A percentile compares a stretch with the other conserved stretches of the same genome.
phyloP scores from a whole-genome alignment of 306 rosid genomes.

The Sindora glabra region DNA sequence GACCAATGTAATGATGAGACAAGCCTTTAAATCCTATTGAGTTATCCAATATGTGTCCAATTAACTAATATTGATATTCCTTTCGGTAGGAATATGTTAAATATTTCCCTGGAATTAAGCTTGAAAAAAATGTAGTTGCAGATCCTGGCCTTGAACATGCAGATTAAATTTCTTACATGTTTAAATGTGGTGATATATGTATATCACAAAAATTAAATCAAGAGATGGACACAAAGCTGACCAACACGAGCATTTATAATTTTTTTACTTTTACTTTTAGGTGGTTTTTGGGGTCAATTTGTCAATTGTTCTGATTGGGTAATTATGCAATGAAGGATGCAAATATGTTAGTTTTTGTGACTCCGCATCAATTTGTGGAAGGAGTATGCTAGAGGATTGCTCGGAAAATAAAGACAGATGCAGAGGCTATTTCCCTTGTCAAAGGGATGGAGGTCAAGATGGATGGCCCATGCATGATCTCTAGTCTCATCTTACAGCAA shows the following conservation, averaged over 20 bases:
- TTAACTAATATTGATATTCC: background rate
- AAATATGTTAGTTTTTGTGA: constrained; percentile 83
- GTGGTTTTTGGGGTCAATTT: background rate
- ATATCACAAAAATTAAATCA: no score
- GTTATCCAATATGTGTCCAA: background rate
- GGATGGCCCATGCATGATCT: constrained; percentile 96
- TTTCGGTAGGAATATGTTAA: constrained; percentile 73
- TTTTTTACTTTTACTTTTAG: background rate
- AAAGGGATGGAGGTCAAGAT: constrained; percentile 96
- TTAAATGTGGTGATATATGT: no score
- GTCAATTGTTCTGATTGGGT: constrained; percentile 10
- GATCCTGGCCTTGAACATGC: constrained; percentile 76
- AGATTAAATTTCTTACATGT: constrained; percentile 16
- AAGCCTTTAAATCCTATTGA: background rate
- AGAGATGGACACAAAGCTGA: no score
- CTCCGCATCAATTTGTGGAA: constrained; percentile 91
- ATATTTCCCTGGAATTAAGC: constrained; percentile 85
- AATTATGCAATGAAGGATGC: constrained; percentile 63
- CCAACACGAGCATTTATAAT: no score
- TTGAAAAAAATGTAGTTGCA: constrained; percentile 80
- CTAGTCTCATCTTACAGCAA: constrained; percentile 58
- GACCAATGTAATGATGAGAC: constrained; percentile 50
- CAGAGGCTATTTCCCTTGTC: constrained; percentile 81
- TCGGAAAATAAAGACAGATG: constrained; percentile 58
- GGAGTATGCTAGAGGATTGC: constrained; percentile 63